These are phyloP conservation scores for Pseudoneurospora amorphoporcata DNA, from an alignment of 495 filamentous ascomycete genomes.

Conservation along the genomic window DNA sequence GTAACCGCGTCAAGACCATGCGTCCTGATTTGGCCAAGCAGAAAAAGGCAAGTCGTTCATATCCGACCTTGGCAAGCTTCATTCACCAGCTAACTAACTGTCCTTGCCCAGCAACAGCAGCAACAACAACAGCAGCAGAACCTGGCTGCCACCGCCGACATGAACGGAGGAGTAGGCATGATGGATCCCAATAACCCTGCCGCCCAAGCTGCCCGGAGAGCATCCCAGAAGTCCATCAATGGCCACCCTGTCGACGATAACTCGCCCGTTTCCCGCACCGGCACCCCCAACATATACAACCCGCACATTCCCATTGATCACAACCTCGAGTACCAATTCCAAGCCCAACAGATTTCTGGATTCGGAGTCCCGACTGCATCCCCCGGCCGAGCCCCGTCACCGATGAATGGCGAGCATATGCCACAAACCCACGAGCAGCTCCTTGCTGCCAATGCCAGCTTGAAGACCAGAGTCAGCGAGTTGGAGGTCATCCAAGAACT, in stretches of 20 bases:
- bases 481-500: constrained; percentile 93
- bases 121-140: constrained; percentile 25
- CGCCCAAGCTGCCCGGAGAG: constrained; percentile 40
- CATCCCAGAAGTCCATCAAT: constrained; percentile 61
- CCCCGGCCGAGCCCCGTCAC: constrained; percentile 54
- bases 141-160: constrained; percentile 42
- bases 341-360: constrained; percentile 30
- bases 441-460: constrained; percentile 60
- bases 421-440: constrained; percentile 74
- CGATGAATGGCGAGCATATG: constrained; percentile 60
- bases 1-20: constrained; percentile 91
- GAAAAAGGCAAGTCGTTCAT: constrained; percentile 58
- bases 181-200: constrained; percentile 35
- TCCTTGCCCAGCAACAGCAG: constrained; percentile 1
- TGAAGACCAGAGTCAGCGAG: constrained; percentile 87
- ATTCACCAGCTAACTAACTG: not conserved
- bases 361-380: constrained; percentile 52
- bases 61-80: not conserved
- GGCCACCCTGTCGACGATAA: constrained; percentile 69
- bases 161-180: constrained; percentile 35
- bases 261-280: constrained; percentile 79
- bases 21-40: constrained; percentile 64
- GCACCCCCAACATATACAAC: constrained; percentile 62
- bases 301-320: constrained; percentile 58
- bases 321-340: constrained; percentile 53